Evolutionary conservation across 179 eudicot genomes (phyloP), one percentile per base, ranked within the genome.

Genomic region (Monotropa hypopitys): DNA sequence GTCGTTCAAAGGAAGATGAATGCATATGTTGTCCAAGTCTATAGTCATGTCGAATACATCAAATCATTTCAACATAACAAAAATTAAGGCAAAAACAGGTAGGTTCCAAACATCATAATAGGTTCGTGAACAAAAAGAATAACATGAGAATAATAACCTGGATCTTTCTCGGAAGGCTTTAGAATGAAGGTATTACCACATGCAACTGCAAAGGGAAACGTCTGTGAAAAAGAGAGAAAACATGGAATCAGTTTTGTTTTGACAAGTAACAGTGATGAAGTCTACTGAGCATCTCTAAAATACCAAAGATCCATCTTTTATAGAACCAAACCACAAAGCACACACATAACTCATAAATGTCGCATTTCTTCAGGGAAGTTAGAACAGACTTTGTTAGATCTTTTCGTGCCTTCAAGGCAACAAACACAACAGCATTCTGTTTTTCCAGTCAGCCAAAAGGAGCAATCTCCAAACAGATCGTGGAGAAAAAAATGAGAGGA

Each of bases 101-200:
- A 15, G 42, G 43, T 10, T 21, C 38, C 33, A 70, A 13, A 46
- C 51, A 71, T 71, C 42, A 33, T 20, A 49, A 1, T 7, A 53
- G 62, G 45, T 20, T 72, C 75, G 0, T 72, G 38, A 50, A 54
- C 15, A 40, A 66, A 4, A 47, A 47, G 23, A 49, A 72, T 30
- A 72, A 42, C 9, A 70, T 2, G 23, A 72, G 42, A 23, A 72
- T 20, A 67, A 77, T 85, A 77, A 95, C 99, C 97, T 87, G 99
- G 97, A 87, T 88, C 95, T 81, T 91, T 95, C 87, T 95, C 99
- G 12, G 97, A 95, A 80, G 99, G 97, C 86, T 93, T 95, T 63
- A 95, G 80, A 81, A 95, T 81, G 82, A 88, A 93, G 53, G 99
- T 95, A 83, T 95, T 95, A 51, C 97, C 99, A 79, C 92, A 88